A percentile compares a stretch with the other conserved stretches of the same genome.
These are phyloP conservation scores for Sonneratia caseolaris DNA, from an alignment of 345 rosid genomes.

Conservation along the genomic window DNA sequence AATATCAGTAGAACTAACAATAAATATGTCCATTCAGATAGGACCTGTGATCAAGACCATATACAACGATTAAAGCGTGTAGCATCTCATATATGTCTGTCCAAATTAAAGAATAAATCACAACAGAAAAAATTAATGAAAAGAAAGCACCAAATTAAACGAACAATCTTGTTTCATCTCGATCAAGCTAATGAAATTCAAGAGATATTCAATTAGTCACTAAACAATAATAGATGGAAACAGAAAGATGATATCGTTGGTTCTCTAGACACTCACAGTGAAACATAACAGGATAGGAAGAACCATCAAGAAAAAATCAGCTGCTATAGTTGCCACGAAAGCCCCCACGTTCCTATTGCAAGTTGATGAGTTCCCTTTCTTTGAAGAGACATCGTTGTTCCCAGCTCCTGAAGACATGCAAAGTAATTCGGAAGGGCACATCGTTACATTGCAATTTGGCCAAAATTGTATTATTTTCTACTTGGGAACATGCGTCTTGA, in stretches of 20 bases:
- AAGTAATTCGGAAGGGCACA: neutral
- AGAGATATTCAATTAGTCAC: neutral
- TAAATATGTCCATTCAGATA: conserved; percentile 57
- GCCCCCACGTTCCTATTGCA: conserved; percentile 30
- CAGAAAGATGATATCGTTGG: conserved; percentile 46
- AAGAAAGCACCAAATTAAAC: conserved; percentile 23
- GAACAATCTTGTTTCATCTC: neutral
- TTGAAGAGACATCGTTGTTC: conserved; percentile 14
- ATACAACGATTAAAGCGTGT: neutral
- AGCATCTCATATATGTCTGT: neutral
- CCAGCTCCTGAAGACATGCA: conserved; percentile 15
- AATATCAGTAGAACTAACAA: conserved; percentile 27
- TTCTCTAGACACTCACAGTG: conserved; percentile 64
- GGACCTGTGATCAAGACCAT: conserved; percentile 33
- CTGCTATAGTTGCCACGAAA: conserved; percentile 26
- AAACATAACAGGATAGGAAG: conserved; percentile 52
- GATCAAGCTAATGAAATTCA: no score
- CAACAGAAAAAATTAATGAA: conserved; percentile 49
- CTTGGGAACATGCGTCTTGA: no score
- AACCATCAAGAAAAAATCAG: conserved; percentile 57
- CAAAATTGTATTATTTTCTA: no score
- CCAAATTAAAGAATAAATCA: conserved; percentile 15
- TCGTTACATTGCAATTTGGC: no score
- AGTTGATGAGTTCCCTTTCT: conserved; percentile 34
- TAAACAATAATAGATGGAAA: conserved; percentile 13